Base-by-base conservation (phyloP, 164 flowering plant species). In the Magnolia sinica region DNA sequence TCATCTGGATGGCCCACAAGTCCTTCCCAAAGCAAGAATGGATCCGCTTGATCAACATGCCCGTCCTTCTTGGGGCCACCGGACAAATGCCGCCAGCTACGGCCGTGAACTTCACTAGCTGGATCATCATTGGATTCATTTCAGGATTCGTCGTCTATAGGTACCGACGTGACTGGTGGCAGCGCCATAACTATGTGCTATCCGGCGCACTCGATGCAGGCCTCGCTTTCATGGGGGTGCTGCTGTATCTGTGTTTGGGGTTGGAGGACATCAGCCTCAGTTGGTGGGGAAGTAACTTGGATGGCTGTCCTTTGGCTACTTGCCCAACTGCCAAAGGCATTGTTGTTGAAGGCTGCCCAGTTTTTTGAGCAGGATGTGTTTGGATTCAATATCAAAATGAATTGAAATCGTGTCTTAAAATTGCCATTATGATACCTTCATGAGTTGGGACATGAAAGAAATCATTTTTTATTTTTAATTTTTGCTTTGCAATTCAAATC, bases 171-270 rank as follows among this genome's bases (percentile, higher is more conserved):
- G 88, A 89, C 0, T 90, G 87, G 92, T 92, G 98, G 98, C 75
- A 79, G 74, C 71, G 89, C 0, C 84, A 92, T 78, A 94, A 91
- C 67, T 94, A 91, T 68, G 88, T 92, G 9, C 88, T 94, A 0
- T 94, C 98, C 0, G 97, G 95, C 29, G 89, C 89, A 3, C 86
- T 94, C 2, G 97, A 94, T 75, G 97, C 97, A 1, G 97, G 98
- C 0, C 77, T 89, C 22, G 98, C 98, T 5, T 94, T 94, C 79
- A 92, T 91, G 96, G 95, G 87, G 9, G 93, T 92, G 80, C 78
- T 91, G 5, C 68, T 91, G 78, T 92, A 87, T 67, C 64, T 92
- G 13, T 79, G 87, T 64, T 81, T 94, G 82, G 91, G 90, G 2
- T 69, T 84, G 76, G 88, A 88, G 52, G 81, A 81, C 10, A 73